These are phyloP conservation scores for Naegleria lovaniensis DNA, from an alignment of 208 protist species.

Conservation along the genomic window DNA sequence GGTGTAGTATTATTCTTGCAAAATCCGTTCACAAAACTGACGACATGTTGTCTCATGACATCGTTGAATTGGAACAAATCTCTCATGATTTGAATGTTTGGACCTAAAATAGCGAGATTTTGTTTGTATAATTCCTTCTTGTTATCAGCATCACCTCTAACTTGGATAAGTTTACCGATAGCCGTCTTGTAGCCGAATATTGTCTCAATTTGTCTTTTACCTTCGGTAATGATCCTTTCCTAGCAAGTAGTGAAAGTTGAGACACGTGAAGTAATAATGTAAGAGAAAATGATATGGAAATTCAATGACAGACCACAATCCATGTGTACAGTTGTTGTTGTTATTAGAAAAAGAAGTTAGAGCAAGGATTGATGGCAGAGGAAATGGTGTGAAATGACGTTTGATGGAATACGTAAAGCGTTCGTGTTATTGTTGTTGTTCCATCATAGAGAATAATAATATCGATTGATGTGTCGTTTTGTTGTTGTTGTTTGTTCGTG, in stretches of 20 bases:
- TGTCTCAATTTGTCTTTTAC: neutral
- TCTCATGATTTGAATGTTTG: conserved; percentile 6
- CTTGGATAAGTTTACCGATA: neutral
- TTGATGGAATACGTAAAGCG: no score
- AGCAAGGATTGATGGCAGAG: no score
- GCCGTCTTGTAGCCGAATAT: neutral
- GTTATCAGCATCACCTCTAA: conserved; percentile 20
- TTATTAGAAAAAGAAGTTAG: no score
- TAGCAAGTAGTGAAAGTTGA: neutral
- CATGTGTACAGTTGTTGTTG: no score
- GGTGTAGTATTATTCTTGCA: neutral
- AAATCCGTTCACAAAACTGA: neutral
- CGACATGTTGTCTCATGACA: neutral
- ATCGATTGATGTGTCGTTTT: no score
- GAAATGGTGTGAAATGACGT: no score
- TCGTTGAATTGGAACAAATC: neutral
- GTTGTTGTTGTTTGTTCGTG: no score
- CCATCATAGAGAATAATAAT: no score
- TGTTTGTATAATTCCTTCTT: conserved; percentile 24
- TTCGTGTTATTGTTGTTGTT: no score
- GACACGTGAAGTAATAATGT: no score
- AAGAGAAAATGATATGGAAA: no score
- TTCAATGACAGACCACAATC: no score
- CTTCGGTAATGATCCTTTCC: neutral
- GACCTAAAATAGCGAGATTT: neutral